These are phyloP conservation scores for Arctostaphylos glauca DNA, from an alignment of 148 eudicot genomes.

Conservation along the genomic window DNA sequence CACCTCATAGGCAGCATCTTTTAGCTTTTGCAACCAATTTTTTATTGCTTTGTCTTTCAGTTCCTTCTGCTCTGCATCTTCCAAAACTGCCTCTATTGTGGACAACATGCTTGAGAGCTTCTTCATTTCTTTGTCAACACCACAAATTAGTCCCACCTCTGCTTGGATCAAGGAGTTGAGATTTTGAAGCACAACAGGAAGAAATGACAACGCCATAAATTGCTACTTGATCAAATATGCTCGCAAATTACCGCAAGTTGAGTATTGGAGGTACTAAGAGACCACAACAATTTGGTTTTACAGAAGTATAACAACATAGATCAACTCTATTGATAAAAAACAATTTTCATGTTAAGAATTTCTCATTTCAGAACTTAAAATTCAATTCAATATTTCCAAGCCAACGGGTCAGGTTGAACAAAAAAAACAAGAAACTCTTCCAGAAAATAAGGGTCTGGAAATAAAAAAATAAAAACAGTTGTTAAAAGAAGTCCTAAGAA, in stretches of 20 bases:
- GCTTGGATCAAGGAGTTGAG: slow-evolving; percentile 7
- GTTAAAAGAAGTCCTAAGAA: background rate
- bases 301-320: no score
- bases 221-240: background rate
- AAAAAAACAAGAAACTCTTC: background rate
- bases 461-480: background rate
- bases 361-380: background rate
- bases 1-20: background rate
- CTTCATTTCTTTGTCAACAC: slow-evolving; percentile 3
- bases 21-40: slow-evolving; percentile 8
- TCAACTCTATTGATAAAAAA: no score
- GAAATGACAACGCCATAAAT: background rate
- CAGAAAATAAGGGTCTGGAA: background rate
- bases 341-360: background rate
- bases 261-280: background rate
- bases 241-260: background rate
- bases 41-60: background rate
- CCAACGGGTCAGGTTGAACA: slow-evolving; percentile 7
- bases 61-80: slow-evolving; percentile 6
- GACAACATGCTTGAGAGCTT: background rate
- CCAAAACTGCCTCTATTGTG: background rate
- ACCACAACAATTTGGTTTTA: no score
- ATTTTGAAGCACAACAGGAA: background rate
- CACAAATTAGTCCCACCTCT: slow-evolving; percentile 7
- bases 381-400: background rate